phyloP scores from a whole-genome alignment of 2,329 filamentous ascomycete species.

The Fusarium decemcellulare region DNA sequence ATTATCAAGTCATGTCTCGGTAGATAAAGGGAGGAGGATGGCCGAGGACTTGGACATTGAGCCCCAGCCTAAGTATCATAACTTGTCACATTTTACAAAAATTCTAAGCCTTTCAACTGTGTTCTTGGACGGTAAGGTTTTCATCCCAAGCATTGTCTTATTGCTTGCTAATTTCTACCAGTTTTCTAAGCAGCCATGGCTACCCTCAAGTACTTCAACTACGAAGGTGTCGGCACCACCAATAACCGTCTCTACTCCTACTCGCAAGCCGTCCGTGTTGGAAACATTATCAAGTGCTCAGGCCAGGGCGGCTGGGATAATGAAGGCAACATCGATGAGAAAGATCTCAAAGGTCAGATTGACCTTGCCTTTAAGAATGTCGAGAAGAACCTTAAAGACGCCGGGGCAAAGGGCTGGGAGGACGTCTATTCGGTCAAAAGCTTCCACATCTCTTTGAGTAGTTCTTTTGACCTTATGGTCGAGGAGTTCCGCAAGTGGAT shows the following conservation, averaged over 20 bases:
- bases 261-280: conserved; percentile 41
- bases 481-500: conserved; percentile 64
- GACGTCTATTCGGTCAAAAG: conserved; percentile 66
- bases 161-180: no score
- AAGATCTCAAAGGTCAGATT: conserved; percentile 61
- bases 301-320: conserved; percentile 44
- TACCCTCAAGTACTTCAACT: conserved; percentile 51
- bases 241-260: conserved; percentile 44
- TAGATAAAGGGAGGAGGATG: conserved; percentile 27
- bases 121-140: no score
- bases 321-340: conserved; percentile 41
- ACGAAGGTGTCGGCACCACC: conserved; percentile 49
- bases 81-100: background rate
- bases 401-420: conserved; percentile 69
- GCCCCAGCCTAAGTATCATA: background rate
- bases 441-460: conserved; percentile 60
- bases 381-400: conserved; percentile 63
- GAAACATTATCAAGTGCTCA: conserved; percentile 40
- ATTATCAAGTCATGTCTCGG: no score
- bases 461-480: conserved; percentile 58
- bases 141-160: no score
- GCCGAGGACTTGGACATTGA: background rate
- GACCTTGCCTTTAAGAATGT: conserved; percentile 71
- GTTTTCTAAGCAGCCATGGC: conserved; percentile 42
- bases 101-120: no score